Evolutionary conservation across 192 early-diverging fungal species (phyloP).

Genomic region (Radiomyces spectabilis): DNA sequence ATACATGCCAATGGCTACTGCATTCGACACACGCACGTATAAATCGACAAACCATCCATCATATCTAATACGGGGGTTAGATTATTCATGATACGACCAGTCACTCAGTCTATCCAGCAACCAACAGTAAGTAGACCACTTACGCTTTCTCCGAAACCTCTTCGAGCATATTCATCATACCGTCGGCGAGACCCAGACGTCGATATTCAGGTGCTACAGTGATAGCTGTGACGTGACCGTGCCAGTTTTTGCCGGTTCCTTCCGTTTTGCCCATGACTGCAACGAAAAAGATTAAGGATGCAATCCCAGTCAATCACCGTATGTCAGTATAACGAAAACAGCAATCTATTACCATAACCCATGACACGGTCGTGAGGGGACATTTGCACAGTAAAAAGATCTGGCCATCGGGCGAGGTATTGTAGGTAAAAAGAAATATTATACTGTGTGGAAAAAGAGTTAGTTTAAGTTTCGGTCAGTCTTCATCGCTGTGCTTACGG

Average conservation of each 20-base stretch:
- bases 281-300: neutral
- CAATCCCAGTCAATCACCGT: too few species aligned
- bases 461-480: neutral
- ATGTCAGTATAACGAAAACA: too few species aligned
- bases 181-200: slow-evolving; percentile 79
- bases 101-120: too few species aligned
- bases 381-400: slow-evolving; percentile 81
- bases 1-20: slow-evolving; percentile 90
- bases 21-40: slow-evolving; percentile 91
- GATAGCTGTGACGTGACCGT: slow-evolving; percentile 97
- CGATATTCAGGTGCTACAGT: slow-evolving; percentile 95
- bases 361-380: slow-evolving; percentile 62
- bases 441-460: slow-evolving; percentile 53
- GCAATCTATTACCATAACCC: slow-evolving; percentile 68
- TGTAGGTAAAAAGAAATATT: slow-evolving; percentile 88
- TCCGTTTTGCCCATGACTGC: slow-evolving; percentile 95
- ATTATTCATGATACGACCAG: too few species aligned
- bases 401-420: slow-evolving; percentile 92
- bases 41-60: slow-evolving; percentile 92
- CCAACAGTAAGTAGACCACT: neutral
- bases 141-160: slow-evolving; percentile 81
- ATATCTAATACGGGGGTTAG: slow-evolving; percentile 54
- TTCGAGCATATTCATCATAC: slow-evolving; percentile 87
- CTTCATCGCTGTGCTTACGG: slow-evolving; percentile 39
- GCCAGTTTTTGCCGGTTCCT: slow-evolving; percentile 82